Percentiles rank a stretch among this genome's conserved stretches.
phyloP scores from a whole-genome alignment of 148 eudicot genomes.

The Tetragonia tetragonoides region DNA sequence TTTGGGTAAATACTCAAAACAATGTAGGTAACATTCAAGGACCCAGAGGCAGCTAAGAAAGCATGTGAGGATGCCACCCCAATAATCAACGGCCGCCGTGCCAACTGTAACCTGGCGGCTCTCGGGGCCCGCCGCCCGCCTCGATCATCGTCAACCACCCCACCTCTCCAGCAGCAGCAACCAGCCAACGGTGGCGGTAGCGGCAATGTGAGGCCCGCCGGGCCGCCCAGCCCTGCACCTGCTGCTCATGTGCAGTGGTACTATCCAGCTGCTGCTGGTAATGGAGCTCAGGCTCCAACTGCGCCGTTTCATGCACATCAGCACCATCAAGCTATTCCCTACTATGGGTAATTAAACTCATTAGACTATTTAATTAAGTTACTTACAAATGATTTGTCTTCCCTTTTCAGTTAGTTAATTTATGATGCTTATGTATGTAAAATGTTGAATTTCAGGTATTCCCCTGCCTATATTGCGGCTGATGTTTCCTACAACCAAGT shows the following conservation, averaged over 20 bases:
- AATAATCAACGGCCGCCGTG: constrained; percentile 84
- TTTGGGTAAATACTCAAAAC: not conserved
- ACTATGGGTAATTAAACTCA: constrained; percentile 48
- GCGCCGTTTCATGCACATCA: constrained; percentile 50
- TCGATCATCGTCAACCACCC: constrained; percentile 37
- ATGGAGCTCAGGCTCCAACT: constrained; percentile 26
- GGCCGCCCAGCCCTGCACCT: constrained; percentile 41
- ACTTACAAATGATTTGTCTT: no score
- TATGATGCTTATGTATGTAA: not conserved
- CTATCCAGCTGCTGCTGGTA: constrained; percentile 38
- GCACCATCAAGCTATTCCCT: constrained; percentile 56
- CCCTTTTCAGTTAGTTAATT: not conserved
- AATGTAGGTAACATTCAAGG: constrained; percentile 83
- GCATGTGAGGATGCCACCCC: constrained; percentile 93
- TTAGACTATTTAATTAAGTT: no score
- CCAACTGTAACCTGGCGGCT: constrained; percentile 93
- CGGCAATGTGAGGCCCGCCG: constrained; percentile 22
- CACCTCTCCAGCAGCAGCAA: constrained; percentile 26
- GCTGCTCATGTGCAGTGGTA: constrained; percentile 71
- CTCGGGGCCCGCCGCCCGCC: constrained; percentile 83
- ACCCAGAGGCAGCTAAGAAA: constrained; percentile 76
- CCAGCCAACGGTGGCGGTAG: constrained; percentile 40
- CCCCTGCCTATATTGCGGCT: constrained; percentile 65
- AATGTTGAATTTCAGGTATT: constrained; percentile 35
- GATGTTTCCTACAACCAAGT: constrained; percentile 66